phyloP scores from a whole-genome alignment of 1,284 basidiomycete species.

The Ceratobasidium theobromae region DNA sequence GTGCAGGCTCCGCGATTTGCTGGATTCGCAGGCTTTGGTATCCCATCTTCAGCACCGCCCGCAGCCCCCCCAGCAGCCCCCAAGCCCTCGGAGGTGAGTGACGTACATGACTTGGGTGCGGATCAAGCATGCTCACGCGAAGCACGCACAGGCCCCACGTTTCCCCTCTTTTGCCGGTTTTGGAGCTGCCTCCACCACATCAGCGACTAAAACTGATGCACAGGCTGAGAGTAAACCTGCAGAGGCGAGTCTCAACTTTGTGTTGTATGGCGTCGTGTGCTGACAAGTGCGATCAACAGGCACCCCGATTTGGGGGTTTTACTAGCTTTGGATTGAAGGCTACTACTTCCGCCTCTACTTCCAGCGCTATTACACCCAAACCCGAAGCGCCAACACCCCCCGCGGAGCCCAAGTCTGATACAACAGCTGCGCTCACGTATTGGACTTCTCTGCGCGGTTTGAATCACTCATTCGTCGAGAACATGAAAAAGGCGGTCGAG shows the following conservation, averaged over 20 bases:
- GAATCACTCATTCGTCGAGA: slow-evolving; percentile 34
- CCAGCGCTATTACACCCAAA: background rate
- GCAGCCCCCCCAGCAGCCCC: background rate
- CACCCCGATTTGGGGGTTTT: background rate
- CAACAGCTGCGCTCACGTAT: slow-evolving; percentile 31
- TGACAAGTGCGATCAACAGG: slow-evolving; percentile 2
- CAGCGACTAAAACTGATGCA: slow-evolving; percentile 27
- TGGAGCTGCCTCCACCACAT: background rate
- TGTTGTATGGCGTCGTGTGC: background rate
- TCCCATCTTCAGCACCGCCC: background rate
- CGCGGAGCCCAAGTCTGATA: background rate
- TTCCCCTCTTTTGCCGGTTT: slow-evolving; percentile 26
- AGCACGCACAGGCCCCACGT: slow-evolving; percentile 14
- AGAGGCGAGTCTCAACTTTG: slow-evolving; percentile 1
- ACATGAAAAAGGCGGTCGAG: slow-evolving; percentile 30
- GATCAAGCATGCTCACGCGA: background rate
- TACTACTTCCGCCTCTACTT: slow-evolving; percentile 3
- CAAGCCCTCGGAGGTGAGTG: slow-evolving; percentile 23
- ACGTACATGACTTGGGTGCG: background rate
- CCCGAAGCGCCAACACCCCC: background rate
- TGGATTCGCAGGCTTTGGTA: slow-evolving; percentile 33
- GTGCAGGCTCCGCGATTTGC: slow-evolving; percentile 23
- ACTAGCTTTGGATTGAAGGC: slow-evolving; percentile 2
- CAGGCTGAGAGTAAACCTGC: slow-evolving; percentile 29
- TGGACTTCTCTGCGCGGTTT: slow-evolving; percentile 35